A percentile compares a stretch with the other conserved stretches of the same genome.
Conservation (phyloP, 1,284 basidiomycete species). For the Fistulinella staudtii region DNA sequence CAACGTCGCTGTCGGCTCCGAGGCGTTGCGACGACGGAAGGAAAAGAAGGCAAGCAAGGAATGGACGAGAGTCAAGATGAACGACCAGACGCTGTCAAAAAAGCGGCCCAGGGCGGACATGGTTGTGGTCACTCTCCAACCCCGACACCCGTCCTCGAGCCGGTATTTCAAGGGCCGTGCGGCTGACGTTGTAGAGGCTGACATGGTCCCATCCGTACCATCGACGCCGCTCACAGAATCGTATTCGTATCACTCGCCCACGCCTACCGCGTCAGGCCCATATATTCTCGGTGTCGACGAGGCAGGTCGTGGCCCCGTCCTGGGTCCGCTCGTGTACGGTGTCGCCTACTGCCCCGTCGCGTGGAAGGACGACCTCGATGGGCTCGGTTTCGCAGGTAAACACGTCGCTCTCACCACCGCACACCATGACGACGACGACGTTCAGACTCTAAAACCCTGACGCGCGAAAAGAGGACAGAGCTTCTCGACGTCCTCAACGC, state of each 20-base stretch:
- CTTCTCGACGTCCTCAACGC: constrained; percentile 62
- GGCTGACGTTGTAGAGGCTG: constrained; percentile 26
- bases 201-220: constrained; percentile 42
- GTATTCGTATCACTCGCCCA: constrained; percentile 81
- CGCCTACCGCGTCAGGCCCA: constrained; percentile 59
- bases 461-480: constrained; percentile 62
- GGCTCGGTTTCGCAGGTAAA: constrained; percentile 86
- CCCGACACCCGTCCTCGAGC: no score
- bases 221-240: constrained; percentile 72
- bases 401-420: neutral
- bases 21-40: constrained; percentile 8
- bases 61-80: constrained; percentile 29
- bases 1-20: constrained; percentile 16
- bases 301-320: constrained; percentile 90
- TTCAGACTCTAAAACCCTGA: constrained; percentile 89
- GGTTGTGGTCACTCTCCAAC: no score
- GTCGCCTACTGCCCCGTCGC: constrained; percentile 87
- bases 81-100: constrained; percentile 23
- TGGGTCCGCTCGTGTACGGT: constrained; percentile 94
- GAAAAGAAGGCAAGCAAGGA: constrained; percentile 25
- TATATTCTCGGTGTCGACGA: constrained; percentile 96
- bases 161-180: constrained; percentile 19
- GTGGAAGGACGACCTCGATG: constrained; percentile 72
- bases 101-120: neutral
- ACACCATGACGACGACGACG: neutral